A percentile compares a stretch with the other conserved stretches of the same genome.
Conservation (phyloP, 768 basidiomycete genomes). For the Rhodotorula graminis region DNA sequence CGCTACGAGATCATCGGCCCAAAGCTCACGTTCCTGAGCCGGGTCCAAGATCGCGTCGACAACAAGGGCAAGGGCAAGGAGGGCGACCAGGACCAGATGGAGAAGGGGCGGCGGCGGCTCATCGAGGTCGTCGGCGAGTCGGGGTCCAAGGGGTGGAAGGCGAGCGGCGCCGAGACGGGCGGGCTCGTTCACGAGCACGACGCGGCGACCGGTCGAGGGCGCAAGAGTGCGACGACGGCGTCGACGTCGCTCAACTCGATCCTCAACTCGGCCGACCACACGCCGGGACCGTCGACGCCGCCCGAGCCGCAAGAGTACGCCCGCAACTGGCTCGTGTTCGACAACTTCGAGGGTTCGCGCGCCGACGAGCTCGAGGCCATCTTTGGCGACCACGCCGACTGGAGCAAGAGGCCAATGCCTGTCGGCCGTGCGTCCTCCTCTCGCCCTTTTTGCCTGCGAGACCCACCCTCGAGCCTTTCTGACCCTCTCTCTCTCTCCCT, state of each 20-base stretch:
- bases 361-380: slow-evolving; percentile 70
- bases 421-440: slow-evolving; percentile 28
- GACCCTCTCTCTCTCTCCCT: neutral
- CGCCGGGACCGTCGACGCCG: neutral
- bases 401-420: slow-evolving; percentile 42
- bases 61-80: slow-evolving; percentile 22
- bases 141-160: slow-evolving; percentile 26
- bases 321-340: slow-evolving; percentile 31
- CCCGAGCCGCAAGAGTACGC: slow-evolving; percentile 13
- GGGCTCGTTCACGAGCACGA: neutral
- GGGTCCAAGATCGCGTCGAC: slow-evolving; percentile 20
- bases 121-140: slow-evolving; percentile 28
- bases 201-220: neutral
- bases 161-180: neutral
- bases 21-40: slow-evolving; percentile 50
- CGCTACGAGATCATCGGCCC: slow-evolving; percentile 59
- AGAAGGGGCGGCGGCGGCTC: slow-evolving; percentile 14
- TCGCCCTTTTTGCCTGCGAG: neutral
- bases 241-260: neutral
- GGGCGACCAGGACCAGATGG: neutral
- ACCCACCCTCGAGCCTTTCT: no score
- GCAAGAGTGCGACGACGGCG: neutral
- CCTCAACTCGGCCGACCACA: neutral
- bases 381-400: slow-evolving; percentile 79
- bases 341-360: slow-evolving; percentile 50